Evolutionary conservation across 2,329 filamentous ascomycete genomes (phyloP), one percentile per base, ranked within the genome.

Genomic region (Cadophora sp.): DNA sequence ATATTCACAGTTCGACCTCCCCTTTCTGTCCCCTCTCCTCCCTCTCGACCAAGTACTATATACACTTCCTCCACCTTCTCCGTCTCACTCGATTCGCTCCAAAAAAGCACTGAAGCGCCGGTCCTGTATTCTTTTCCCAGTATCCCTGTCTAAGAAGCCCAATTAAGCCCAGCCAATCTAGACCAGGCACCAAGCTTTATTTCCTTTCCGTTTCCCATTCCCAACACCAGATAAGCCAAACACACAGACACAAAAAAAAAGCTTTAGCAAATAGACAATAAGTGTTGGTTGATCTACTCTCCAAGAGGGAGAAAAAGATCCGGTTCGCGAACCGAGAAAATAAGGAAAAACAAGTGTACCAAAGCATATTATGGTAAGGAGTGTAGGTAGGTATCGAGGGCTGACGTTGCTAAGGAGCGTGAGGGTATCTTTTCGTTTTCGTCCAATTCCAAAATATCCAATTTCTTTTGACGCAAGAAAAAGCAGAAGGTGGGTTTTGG

Each of bases 361-460:
- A 56, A 65, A 64, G 33, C 51, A 62, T 20, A 13, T n/a, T 45
- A 27, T 27, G 58, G 43, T 30, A 63, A 65, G 36, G 53, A 59
- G 55, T 65, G 36, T 39, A 13, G 30, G 36, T 39, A 30, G 27
- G 55, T 48, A 64, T 65, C 47, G 55, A 65, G 61, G 27, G 18
- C 18, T 50, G 45, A 36, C 56, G 70, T 73, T 39, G 72, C 72
- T 73, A 76, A 74, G 66, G 74, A 76, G 72, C 72, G 75, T 75
- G 67, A 30, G 27, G 68, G 50, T 61, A 61, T 61, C 33, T 33
- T 55, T 50, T 36, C 39, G n/a, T 55, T 62, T 20, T 51, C 68
- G n/a, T 66, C 69, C 58, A 20, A 58, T 41, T 68, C 70, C 56
- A 20, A 58, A 20, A 58, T 24, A 14, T 39, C 20, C 20, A 58